Evolutionary conservation across 2,329 filamentous ascomycete species (phyloP).

Genomic region (Diaporthe destruens): DNA sequence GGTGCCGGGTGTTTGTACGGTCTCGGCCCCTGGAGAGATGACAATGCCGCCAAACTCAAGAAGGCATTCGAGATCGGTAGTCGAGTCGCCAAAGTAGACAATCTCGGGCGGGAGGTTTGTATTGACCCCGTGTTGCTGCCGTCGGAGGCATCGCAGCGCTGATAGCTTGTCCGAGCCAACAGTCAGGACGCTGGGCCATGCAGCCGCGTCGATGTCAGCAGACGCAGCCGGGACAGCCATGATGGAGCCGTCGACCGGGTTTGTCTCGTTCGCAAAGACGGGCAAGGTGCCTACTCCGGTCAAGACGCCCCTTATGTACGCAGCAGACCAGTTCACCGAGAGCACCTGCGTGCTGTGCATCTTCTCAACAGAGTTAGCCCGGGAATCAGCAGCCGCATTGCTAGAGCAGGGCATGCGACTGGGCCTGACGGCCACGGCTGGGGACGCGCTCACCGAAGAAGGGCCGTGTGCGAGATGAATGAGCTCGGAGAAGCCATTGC

Average conservation of each 20-base stretch:
- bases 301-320: constrained; percentile 50
- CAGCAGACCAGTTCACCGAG: constrained; percentile 57
- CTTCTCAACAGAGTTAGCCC: background rate
- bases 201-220: constrained; percentile 48
- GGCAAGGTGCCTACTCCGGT: constrained; percentile 46
- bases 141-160: constrained; percentile 48
- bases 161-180: constrained; percentile 57
- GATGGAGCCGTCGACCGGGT: constrained; percentile 39
- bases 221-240: background rate
- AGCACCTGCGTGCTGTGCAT: constrained; percentile 53
- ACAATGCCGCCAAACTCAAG: constrained; percentile 60
- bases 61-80: constrained; percentile 68
- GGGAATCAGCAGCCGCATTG: background rate
- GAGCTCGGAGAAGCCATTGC: constrained; percentile 56
- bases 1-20: background rate
- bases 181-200: constrained; percentile 6
- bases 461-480: constrained; percentile 23
- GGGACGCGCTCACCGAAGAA: background rate
- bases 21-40: constrained; percentile 53
- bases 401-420: background rate
- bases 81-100: constrained; percentile 70
- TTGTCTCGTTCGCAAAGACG: constrained; percentile 60
- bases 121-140: constrained; percentile 47
- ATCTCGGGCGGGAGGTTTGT: background rate
- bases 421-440: background rate